Evolutionary conservation across 768 basidiomycete species (phyloP).

Genomic region (Cyclocybe aegerita): DNA sequence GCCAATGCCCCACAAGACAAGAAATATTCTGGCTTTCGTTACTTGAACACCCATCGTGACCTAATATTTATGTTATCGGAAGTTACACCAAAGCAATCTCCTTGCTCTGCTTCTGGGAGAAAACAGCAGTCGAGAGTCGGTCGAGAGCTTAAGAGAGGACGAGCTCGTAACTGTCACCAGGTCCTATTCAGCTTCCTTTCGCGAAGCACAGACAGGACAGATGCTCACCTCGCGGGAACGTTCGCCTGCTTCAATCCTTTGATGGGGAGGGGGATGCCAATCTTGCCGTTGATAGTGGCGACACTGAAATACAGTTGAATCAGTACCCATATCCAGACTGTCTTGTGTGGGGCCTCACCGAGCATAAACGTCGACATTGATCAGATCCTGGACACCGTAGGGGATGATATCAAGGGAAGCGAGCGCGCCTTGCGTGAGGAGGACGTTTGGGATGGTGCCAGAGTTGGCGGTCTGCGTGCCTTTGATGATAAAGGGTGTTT

Average conservation of each 20-base stretch:
- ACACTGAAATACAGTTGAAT: conserved; percentile 16
- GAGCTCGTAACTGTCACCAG: not conserved
- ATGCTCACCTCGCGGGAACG: conserved; percentile 31
- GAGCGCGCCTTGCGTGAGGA: conserved; percentile 49
- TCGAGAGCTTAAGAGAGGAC: not conserved
- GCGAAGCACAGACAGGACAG: not conserved
- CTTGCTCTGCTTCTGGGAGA: too few relatives aligned
- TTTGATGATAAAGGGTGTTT: conserved; percentile 46
- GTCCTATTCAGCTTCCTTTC: not conserved
- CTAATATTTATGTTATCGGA: too few relatives aligned
- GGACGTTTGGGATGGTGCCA: conserved; percentile 53
- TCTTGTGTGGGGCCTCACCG: conserved; percentile 25
- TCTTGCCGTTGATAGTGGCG: conserved; percentile 27
- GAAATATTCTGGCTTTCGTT: too few relatives aligned
- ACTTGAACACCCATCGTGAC: too few relatives aligned
- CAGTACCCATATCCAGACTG: not conserved
- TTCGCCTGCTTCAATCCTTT: conserved; percentile 31
- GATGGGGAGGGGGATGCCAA: conserved; percentile 33
- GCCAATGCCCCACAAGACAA: too few relatives aligned
- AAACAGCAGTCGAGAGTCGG: too few relatives aligned
- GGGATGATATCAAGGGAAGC: conserved; percentile 54
- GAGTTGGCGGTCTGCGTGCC: conserved; percentile 50
- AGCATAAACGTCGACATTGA: conserved; percentile 32
- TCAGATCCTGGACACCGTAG: conserved; percentile 48
- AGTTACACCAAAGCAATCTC: too few relatives aligned